phyloP scores from a whole-genome alignment of 768 basidiomycete species.

The Agrocybe pediades region DNA sequence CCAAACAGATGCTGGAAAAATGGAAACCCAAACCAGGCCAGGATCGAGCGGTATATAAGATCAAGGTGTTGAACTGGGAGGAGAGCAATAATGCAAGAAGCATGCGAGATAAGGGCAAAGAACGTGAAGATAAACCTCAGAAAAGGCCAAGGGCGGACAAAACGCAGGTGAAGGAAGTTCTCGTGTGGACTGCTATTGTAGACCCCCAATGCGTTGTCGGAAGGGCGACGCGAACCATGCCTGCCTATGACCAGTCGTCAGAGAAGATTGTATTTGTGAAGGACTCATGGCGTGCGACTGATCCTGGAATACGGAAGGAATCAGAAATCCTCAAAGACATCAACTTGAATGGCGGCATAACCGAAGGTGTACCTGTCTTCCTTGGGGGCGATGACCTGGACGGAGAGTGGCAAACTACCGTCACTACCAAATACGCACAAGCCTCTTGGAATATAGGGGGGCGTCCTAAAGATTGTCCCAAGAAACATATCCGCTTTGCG shows the following conservation, averaged over 20 bases:
- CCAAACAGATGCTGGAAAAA: too few species aligned
- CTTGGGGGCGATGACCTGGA: background rate
- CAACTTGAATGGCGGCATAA: background rate
- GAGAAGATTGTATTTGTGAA: background rate
- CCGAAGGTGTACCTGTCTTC: background rate
- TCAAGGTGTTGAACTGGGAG: too few species aligned
- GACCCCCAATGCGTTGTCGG: background rate
- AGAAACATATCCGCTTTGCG: too few species aligned
- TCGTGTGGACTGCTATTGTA: background rate
- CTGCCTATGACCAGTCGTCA: background rate
- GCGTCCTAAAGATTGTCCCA: too few species aligned
- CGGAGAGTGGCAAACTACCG: background rate
- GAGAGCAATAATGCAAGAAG: too few species aligned
- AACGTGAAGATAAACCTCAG: too few species aligned
- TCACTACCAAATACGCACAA: background rate
- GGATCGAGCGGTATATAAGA: too few species aligned
- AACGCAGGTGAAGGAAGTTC: too few species aligned
- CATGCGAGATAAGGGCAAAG: too few species aligned
- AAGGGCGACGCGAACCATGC: background rate
- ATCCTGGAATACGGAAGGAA: background rate
- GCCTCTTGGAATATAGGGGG: background rate
- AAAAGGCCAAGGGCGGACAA: too few species aligned
- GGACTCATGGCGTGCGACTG: background rate
- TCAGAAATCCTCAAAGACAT: background rate
- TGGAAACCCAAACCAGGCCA: too few species aligned